Base-by-base conservation (phyloP, 2,329 filamentous ascomycete species). In the Thielaviopsis punctulata region DNA sequence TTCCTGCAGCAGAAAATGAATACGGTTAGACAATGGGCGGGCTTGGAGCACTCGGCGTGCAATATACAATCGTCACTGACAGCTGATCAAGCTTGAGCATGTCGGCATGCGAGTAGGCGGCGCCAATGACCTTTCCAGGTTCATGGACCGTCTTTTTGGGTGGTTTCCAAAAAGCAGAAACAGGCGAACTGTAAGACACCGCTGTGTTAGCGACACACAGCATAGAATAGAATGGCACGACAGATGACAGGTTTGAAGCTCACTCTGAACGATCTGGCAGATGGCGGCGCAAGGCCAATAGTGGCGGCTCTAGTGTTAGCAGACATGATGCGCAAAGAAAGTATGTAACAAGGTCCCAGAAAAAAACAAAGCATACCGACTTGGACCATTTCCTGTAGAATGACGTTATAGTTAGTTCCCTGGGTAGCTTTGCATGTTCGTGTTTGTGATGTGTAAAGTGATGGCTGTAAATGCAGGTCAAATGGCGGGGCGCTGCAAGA, bases 81-180 rank as follows among this genome's bases (percentile, higher is more conserved):
- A 90, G 61, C 24, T 80, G 78, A 62, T 87, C 86, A 62, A 90
- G 84, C 66, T 90, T 94, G 60, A 95, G 74, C 63, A 95, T 86
- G 68, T 96, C 89, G 24, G 90, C 86, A 67, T 98, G 92, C 13
- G 92, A 96, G 65, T 98, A 98, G 45, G 89, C 84, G 53, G 92
- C 92, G 59, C 92, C 92, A 55, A 96, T 84, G 33, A 98, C 85
- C 56, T 90, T 77, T 61, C 73, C 79, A 49, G 80, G 69, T 59
- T 84, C 81, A 63, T 76, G 74, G 49, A 69, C 64, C 59, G 70
- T 68, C 60, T 73, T 75, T 63, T 75, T 79, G 33, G 73, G 66
- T 18, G 70, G 73, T 73, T 67, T 67, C 90, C 90, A 96, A 69
- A 98, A 96, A 4, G 90, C 87, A 59, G 90, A 92, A 33, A 51